Base-by-base conservation (phyloP, 805 yeast genomes). In the Myxozyma kluyveri region DNA sequence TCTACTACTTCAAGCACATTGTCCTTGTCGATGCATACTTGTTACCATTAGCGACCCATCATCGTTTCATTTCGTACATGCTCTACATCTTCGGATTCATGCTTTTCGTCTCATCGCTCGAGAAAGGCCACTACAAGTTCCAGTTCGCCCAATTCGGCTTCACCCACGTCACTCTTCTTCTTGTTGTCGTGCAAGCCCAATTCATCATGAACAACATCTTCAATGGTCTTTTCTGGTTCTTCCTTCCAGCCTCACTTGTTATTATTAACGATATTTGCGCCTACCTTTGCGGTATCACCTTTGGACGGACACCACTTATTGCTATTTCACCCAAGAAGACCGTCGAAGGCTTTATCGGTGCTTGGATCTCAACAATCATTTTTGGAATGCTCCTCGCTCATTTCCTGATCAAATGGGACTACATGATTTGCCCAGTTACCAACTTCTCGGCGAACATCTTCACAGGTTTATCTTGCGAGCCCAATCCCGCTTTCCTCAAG, bases 261-360 rank as follows among this genome's bases (percentile, higher is more conserved):
- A 88, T 93, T 61, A 86, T 88, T 50, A 93, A 93, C 68, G 99
- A 93, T 67, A 89, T 91, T 48, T 90, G 88, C 76, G 99, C 99
- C 23, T 93, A 93, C 67, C 75, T 93, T 44, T 93, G 98, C 72
- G 99, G 99, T 42, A 93, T 93, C 60, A 87, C 98, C 1, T 88
- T 93, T 72, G 99, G 99, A 49, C 81, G 77, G 57, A 91, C 97
- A 35, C 96, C 88, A 65, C 79, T 93, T 64, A 88, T 93, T 62
- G 88, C 86, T 46, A 88, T 93, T 58, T 88, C 96, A 10, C 99
- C 99, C 51, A 93, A 93, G 71, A 93, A 93, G 72, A 93, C 99
- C 2, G 89, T 91, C 33, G 99, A 93, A 72, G 99, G 99, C 2
- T 93, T 93, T 65, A 72, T 91, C 45, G 99, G 99, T 47, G 99